Evolutionary conservation across 2,329 filamentous ascomycete species (phyloP).

Genomic region (Scedosporium aurantiacum): DNA sequence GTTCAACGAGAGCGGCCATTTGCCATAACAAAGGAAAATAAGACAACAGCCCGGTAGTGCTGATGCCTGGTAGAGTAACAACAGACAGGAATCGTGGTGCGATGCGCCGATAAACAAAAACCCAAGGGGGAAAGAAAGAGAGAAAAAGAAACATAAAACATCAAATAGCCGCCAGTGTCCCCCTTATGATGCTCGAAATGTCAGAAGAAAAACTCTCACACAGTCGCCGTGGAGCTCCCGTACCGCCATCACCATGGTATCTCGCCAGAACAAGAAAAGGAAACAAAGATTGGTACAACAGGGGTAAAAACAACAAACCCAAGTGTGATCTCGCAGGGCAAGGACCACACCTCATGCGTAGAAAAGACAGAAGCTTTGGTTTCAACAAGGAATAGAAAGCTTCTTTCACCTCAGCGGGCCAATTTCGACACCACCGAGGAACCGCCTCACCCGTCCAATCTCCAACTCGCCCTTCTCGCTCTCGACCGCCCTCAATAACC

Average conservation of each 20-base stretch:
- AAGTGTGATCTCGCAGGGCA: neutral
- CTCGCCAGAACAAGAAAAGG: neutral
- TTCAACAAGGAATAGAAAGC: neutral
- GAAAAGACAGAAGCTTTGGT: neutral
- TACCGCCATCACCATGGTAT: neutral
- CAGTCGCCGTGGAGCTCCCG: neutral
- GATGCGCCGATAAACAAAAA: neutral
- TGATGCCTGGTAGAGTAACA: neutral
- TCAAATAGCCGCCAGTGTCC: neutral
- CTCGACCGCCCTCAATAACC: conserved; percentile 76
- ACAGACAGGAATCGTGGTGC: neutral
- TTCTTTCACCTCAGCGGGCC: conserved; percentile 34
- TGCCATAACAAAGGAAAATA: neutral
- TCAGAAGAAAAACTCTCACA: neutral
- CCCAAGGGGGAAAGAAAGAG: neutral
- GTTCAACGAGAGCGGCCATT: neutral
- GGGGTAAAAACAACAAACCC: neutral
- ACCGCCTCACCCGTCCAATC: conserved; percentile 64
- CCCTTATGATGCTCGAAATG: neutral
- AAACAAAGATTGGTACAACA: neutral
- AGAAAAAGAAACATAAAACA: neutral
- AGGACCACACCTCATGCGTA: neutral
- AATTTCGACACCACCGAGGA: conserved; percentile 63
- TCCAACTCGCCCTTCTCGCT: conserved; percentile 72
- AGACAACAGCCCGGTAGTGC: neutral